Evolutionary conservation across 2,329 filamentous ascomycete genomes (phyloP).

Genomic region (Colletotrichum brevisporum): DNA sequence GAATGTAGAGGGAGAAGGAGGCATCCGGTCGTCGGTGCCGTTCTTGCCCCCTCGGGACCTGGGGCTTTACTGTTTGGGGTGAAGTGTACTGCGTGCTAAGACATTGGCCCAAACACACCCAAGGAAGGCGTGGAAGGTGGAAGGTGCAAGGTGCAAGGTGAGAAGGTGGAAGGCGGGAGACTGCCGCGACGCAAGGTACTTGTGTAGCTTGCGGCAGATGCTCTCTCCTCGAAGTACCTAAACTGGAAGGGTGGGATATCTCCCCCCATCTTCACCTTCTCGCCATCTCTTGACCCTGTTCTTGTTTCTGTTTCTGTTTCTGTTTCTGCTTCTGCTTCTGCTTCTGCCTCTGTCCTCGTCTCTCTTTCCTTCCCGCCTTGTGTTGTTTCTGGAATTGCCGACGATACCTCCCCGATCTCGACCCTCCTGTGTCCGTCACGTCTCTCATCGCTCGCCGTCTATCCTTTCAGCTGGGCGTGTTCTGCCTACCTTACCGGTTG

Average conservation of each 20-base stretch:
- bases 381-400: conserved; percentile 4
- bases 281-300: neutral
- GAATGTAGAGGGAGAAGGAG: neutral
- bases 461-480: too few species aligned
- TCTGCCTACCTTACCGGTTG: too few species aligned
- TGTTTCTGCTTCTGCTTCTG: neutral
- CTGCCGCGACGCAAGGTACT: neutral
- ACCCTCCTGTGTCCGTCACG: too few species aligned
- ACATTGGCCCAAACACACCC: conserved; percentile 22
- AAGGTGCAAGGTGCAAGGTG: neutral
- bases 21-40: conserved; percentile 16
- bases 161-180: conserved; percentile 11
- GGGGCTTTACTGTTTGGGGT: conserved; percentile 29
- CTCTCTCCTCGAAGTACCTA: too few species aligned
- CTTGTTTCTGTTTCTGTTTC: neutral
- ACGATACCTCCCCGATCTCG: neutral
- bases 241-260: too few species aligned
- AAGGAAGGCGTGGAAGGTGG: conserved; percentile 16
- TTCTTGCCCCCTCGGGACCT: conserved; percentile 3
- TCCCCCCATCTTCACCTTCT: conserved; percentile 1
- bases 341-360: neutral
- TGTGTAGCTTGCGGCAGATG: too few species aligned
- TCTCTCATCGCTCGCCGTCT: too few species aligned
- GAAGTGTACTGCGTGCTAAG: conserved; percentile 30
- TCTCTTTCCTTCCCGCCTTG: conserved; percentile 2